Base-by-base conservation (phyloP, 202 grass and related monocot species). In the Saccharum hybrid region DNA sequence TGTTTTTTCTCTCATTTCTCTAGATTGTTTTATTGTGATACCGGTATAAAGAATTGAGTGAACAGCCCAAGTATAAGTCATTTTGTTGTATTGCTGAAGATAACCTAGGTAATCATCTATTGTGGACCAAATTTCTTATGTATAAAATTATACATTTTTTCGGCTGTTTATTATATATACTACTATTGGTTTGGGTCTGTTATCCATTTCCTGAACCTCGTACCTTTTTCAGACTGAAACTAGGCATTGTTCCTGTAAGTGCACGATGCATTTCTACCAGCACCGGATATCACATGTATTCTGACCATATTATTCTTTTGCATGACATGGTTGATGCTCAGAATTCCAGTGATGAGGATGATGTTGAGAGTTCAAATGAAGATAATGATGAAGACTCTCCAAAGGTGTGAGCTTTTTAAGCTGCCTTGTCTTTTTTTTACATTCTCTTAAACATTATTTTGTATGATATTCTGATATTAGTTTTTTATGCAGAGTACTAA, bases 331-430 rank as follows among this genome's bases (percentile, higher is more conserved):
- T 45, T 69, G 7, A 28, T 63, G 52, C 22, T 22, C 69, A 78
- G 9, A 41, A 75, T 74, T 66, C 68, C 8, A 84, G 71, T 45
- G 87, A 90, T 43, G 86, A 86, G 33, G 76, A 76, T 49, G 85
- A 82, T 65, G 31, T 26, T 66, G 67, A 88, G 45, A 85, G 37
- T 82, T 84, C 67, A n/a, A 88, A 90, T 38, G 81, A 90, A 65
- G 86, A 88, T 15, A 74, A 88, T 67, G 86, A 91, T 63, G 72
- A 91, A 34, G 82, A 86, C 59, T 66, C 76, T 69, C 22, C 52
- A 56, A 91, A 90, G 84, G 91, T 94, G 49, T 2, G 49, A 42
- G 40, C 60, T 75, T 88, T 39, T 36, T 80, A 63, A 39, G 63
- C 0, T 49, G 49, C 16, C 16, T 74, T 80, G n/a, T n/a, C n/a